A percentile compares a stretch with the other conserved stretches of the same genome.
Evolutionary conservation across 345 rosid genomes (phyloP).

Genomic region (Populus alba): DNA sequence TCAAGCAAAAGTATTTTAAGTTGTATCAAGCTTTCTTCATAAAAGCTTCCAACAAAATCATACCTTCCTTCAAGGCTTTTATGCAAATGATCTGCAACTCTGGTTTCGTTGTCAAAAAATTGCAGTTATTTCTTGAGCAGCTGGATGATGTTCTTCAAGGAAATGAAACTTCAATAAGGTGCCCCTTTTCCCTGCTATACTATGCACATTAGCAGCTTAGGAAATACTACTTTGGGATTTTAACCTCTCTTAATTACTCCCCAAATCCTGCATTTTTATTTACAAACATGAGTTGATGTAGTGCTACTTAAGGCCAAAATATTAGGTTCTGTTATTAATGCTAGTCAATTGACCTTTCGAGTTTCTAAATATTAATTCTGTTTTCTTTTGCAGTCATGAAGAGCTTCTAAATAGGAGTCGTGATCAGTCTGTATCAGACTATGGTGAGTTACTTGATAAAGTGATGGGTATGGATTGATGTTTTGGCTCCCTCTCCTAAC

Average conservation of each 20-base stretch:
- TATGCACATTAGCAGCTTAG: not conserved
- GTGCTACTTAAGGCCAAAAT: not conserved
- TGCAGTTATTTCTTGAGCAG: slow-evolving; percentile 94
- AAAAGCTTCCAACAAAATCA: not conserved
- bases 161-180: slow-evolving; percentile 75
- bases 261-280: not conserved
- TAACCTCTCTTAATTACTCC: not conserved
- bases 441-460: slow-evolving; percentile 51
- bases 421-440: slow-evolving; percentile 89
- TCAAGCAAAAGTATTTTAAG: not conserved
- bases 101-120: slow-evolving; percentile 11
- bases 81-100: not conserved
- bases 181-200: not conserved
- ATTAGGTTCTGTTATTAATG: not conserved
- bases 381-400: slow-evolving; percentile 52
- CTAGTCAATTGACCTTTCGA: slow-evolving; percentile 11
- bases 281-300: not conserved
- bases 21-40: not conserved
- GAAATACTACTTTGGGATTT: not conserved
- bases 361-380: not conserved
- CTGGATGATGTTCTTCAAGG: slow-evolving; percentile 83
- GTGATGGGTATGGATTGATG: slow-evolving; percentile 9
- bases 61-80: slow-evolving; percentile 3
- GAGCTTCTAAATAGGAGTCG: slow-evolving; percentile 80
- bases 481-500: slow-evolving; percentile 34